These are phyloP conservation scores for Apiospora arundinis DNA, from an alignment of 2,329 filamentous ascomycete genomes.

Conservation along the genomic window DNA sequence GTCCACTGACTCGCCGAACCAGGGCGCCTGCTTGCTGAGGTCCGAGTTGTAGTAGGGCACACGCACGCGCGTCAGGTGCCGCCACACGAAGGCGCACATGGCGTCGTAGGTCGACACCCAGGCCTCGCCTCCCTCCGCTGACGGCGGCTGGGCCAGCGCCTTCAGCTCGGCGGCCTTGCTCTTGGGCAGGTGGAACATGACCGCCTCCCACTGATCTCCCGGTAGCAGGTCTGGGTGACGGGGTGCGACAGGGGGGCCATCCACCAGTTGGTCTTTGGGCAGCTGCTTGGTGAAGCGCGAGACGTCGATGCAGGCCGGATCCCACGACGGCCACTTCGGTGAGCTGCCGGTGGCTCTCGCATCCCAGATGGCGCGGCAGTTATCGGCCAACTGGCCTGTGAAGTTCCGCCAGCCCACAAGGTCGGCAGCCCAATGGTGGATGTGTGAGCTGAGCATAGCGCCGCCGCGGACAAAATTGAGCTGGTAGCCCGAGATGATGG, in stretches of 20 bases:
- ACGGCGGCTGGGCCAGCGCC: slow-evolving; percentile 38
- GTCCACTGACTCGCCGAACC: slow-evolving; percentile 47
- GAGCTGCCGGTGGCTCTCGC: slow-evolving; percentile 34
- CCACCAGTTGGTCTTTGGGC: slow-evolving; percentile 38
- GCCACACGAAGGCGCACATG: slow-evolving; percentile 50
- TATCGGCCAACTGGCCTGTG: slow-evolving; percentile 49
- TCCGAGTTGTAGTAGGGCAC: slow-evolving; percentile 42
- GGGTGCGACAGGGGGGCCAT: slow-evolving; percentile 37
- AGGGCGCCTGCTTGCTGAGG: slow-evolving; percentile 30
- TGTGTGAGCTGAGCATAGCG: slow-evolving; percentile 48
- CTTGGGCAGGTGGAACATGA: slow-evolving; percentile 51
- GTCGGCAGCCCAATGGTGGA: slow-evolving; percentile 51
- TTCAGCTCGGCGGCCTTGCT: slow-evolving; percentile 51
- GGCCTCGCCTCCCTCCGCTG: slow-evolving; percentile 34
- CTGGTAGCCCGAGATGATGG: slow-evolving; percentile 46
- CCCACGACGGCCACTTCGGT: slow-evolving; percentile 40
- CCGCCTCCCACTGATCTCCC: slow-evolving; percentile 26
- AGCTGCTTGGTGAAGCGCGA: slow-evolving; percentile 42
- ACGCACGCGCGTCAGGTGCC: slow-evolving; percentile 44
- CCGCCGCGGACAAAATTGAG: slow-evolving; percentile 50
- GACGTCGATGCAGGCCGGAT: slow-evolving; percentile 44
- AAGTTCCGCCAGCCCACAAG: slow-evolving; percentile 49
- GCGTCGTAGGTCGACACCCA: slow-evolving; percentile 56
- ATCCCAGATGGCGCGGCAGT: slow-evolving; percentile 41
- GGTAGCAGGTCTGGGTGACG: slow-evolving; percentile 39